Base-by-base conservation (phyloP, 169 alveolate genomes). In the Plasmodium billcollinsi region DNA sequence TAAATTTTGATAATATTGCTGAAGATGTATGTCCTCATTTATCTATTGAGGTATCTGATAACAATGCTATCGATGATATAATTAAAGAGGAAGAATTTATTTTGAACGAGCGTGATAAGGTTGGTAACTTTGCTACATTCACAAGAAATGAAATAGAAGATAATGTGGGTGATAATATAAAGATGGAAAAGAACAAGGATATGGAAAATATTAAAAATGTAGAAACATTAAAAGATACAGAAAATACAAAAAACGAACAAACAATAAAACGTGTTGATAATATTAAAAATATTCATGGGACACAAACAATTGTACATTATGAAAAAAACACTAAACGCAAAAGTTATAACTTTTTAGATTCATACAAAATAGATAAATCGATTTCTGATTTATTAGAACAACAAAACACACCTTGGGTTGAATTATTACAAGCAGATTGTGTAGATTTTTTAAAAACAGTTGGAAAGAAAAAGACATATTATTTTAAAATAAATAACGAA, bases 1-100 rank as follows among this genome's bases (percentile, higher is more conserved):
- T 80, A 80, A 69, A 80, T 69, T 80, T 80, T 71, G 90, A 80
- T 50, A 80, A 80, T 47, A 80, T 80, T 58, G 83, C 67, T 4
- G 90, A 80, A 9, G 90, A 80, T 80, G 70, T 80, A 67, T 80
- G 90, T 45, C 90, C 90, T 11, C 90, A 80, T 58, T 80, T 80
- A 59, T 80, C 90, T 11, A 80, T 80, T 4, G 90, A 80, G 5
- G 90, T 80, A 21, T 78, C 70, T 7, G 74, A 80, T 12, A 80
- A 80, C 52, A 9, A 58, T 33, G 33, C 49, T 3, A 80, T 80
- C 1, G 90, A 80, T 49, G 83, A 67, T 18, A 67, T 80, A 54
- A 62, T 80, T 8, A 80, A 80, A 67, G 90, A 80, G 43, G 90
- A 80, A 69, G 90, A 80, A 80, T 80, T 6, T 21, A 80, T 80